A percentile compares a stretch with the other conserved stretches of the same genome.
Evolutionary conservation across 805 yeast genomes (phyloP).

Genomic region (Phaffomyces opuntiae): DNA sequence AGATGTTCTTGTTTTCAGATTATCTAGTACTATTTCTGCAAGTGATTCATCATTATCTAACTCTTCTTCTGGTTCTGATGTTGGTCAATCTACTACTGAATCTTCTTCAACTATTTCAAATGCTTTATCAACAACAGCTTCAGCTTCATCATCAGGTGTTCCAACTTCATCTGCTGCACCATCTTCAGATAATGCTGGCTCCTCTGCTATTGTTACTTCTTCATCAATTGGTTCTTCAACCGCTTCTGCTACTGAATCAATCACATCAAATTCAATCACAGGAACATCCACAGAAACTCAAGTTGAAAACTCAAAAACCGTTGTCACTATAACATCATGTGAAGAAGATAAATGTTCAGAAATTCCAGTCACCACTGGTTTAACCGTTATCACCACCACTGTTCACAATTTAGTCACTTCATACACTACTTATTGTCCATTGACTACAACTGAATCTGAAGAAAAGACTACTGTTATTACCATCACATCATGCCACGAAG

Average conservation of each 20-base stretch:
- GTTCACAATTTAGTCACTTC: slow-evolving; percentile 25
- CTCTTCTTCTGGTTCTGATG: background rate
- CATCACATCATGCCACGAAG: background rate
- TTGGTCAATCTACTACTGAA: background rate
- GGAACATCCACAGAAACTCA: too few species aligned
- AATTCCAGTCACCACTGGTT: slow-evolving; percentile 17
- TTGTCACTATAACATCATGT: too few species aligned
- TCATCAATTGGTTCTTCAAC: background rate
- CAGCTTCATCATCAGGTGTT: background rate
- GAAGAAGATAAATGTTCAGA: slow-evolving; percentile 18
- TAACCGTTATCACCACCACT: slow-evolving; percentile 27
- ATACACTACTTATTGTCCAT: slow-evolving; percentile 17
- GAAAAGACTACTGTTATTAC: background rate
- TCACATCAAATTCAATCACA: background rate
- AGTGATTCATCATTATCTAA: background rate
- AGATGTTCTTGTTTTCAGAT: slow-evolving; percentile 1
- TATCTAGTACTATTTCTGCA: slow-evolving; percentile 3
- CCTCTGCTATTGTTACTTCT: background rate
- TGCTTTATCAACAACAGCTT: background rate
- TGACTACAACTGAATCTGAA: background rate
- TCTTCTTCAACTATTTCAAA: background rate
- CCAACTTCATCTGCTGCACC: background rate
- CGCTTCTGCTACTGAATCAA: background rate
- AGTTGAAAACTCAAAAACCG: too few species aligned
- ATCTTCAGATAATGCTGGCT: too few species aligned